Conservation (phyloP, 208 protist genomes). For the Leishmania mexicana region DNA sequence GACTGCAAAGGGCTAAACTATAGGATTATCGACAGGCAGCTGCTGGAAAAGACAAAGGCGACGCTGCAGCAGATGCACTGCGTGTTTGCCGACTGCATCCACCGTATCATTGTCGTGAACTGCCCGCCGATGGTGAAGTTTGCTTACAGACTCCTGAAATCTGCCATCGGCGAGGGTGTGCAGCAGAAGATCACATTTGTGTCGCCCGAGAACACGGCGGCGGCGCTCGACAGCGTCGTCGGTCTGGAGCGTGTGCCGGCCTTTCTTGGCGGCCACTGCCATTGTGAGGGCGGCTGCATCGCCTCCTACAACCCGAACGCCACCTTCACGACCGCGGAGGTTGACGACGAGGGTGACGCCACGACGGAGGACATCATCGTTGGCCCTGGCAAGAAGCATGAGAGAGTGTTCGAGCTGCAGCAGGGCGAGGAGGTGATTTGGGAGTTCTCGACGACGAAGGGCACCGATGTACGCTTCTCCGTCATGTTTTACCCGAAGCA, state of each 20-base stretch:
- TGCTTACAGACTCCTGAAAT: constrained; percentile 64
- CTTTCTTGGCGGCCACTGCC: constrained; percentile 66
- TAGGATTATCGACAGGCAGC: constrained; percentile 61
- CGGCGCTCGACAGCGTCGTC: constrained; percentile 51
- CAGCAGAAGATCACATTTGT: constrained; percentile 62
- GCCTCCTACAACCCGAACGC: constrained; percentile 42
- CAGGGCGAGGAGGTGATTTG: constrained; percentile 61
- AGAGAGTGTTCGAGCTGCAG: constrained; percentile 46
- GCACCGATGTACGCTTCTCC: constrained; percentile 46
- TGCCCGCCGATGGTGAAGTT: constrained; percentile 68
- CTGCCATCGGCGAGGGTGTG: constrained; percentile 39
- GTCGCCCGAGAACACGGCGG: constrained; percentile 40
- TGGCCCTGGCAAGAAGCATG: constrained; percentile 41
- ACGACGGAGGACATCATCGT: constrained; percentile 62
- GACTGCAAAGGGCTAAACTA: constrained; percentile 59
- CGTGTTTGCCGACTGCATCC: constrained; percentile 58
- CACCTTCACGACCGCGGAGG: constrained; percentile 23
- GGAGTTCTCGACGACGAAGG: constrained; percentile 58
- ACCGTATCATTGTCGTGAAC: constrained; percentile 69
- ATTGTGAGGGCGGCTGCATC: constrained; percentile 60
- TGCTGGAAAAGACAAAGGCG: constrained; percentile 54
- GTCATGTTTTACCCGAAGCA: constrained; percentile 49
- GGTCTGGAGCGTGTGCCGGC: constrained; percentile 50
- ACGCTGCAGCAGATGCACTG: constrained; percentile 40
- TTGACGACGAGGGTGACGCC: constrained; percentile 38